A percentile compares a stretch with the other conserved stretches of the same genome.
phyloP scores from a whole-genome alignment of 1,284 basidiomycete species.

The Ganoderma lucidum region DNA sequence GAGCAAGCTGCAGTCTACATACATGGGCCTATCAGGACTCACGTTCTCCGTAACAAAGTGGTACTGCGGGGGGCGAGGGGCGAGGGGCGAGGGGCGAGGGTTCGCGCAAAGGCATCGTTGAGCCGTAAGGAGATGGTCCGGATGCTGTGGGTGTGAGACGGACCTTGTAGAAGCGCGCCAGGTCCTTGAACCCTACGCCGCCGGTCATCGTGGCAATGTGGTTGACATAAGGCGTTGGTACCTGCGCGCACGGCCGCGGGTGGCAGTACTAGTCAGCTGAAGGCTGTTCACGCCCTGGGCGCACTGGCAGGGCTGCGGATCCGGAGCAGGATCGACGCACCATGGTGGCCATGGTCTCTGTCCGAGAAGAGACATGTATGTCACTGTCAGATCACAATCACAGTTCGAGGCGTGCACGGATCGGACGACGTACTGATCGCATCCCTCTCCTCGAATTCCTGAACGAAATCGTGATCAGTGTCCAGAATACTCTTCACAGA shows the following conservation, averaged over 20 bases:
- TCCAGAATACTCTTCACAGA: not conserved
- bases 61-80: conserved; percentile 37
- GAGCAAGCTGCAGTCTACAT: not conserved
- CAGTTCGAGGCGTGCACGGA: not conserved
- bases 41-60: conserved; percentile 51
- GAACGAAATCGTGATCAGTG: not conserved
- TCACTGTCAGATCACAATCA: not conserved
- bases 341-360: conserved; percentile 57
- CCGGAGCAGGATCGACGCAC: conserved; percentile 32
- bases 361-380: not conserved
- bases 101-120: not conserved
- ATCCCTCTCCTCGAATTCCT: conserved; percentile 54
- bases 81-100: no score
- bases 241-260: conserved; percentile 38
- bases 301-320: not conserved
- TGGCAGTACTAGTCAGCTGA: not conserved
- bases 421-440: conserved; percentile 44
- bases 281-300: not conserved
- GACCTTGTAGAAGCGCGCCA: conserved; percentile 55
- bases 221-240: conserved; percentile 56
- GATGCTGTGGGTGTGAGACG: conserved; percentile 8
- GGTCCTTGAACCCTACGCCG: conserved; percentile 49
- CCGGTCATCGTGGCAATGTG: conserved; percentile 57
- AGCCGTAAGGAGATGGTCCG: not conserved
- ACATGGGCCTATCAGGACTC: not conserved